Percentiles rank a stretch among this genome's conserved stretches.
Evolutionary conservation across 371 early-diverging fungal genomes (phyloP).

Genomic region (Circinella minor): DNA sequence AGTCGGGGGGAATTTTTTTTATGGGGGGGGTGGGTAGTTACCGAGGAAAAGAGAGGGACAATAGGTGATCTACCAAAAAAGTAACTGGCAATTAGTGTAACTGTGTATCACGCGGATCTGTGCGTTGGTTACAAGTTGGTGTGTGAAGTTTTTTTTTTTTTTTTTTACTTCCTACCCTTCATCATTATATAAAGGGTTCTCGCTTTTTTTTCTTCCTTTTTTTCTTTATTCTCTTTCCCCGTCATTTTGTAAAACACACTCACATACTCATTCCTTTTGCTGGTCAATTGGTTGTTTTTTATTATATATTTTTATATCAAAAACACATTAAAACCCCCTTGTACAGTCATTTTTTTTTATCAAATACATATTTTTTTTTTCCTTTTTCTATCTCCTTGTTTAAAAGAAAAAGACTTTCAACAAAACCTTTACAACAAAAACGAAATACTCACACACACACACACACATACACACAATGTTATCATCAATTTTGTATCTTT

Average conservation of each 20-base stretch:
- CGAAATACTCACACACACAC: not conserved
- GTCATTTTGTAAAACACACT: not conserved
- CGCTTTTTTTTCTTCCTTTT: not conserved
- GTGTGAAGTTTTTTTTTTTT: not conserved
- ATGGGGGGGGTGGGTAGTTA: not conserved
- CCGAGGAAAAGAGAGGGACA: not conserved
- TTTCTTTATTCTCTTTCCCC: not conserved
- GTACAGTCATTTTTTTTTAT: constrained; percentile 5
- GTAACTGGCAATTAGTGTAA: constrained; percentile 15
- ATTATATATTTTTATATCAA: not conserved
- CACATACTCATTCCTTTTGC: not conserved
- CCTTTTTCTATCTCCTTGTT: too few species aligned
- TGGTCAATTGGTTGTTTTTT: constrained; percentile 8
- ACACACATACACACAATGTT: not conserved
- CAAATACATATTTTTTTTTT: not conserved
- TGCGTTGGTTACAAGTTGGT: not conserved
- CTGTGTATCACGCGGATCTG: constrained; percentile 16
- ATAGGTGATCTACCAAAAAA: constrained; percentile 10
- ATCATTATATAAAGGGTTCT: not conserved
- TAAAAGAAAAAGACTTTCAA: too few species aligned
- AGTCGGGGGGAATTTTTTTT: not conserved
- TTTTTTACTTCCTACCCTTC: not conserved
- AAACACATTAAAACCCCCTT: not conserved
- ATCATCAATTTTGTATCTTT: constrained; percentile 4
- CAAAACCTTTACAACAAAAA: not conserved